phyloP scores from a whole-genome alignment of 768 basidiomycete genomes.

The Glaciozyma antarctica region DNA sequence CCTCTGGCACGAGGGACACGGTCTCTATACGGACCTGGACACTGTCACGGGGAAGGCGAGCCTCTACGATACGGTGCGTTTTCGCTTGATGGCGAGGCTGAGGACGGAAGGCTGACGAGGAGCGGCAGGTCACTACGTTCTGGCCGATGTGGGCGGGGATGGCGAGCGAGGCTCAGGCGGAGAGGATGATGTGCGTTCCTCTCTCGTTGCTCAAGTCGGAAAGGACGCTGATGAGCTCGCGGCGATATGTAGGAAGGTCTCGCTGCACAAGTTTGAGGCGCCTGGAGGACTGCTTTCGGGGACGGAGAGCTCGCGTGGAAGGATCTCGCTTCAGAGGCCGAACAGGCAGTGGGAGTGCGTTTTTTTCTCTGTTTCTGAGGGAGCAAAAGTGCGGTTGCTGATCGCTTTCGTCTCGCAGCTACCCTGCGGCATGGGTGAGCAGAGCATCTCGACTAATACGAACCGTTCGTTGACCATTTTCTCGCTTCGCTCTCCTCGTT shows the following conservation, averaged over 20 bases:
- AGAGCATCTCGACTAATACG: fast-evolving
- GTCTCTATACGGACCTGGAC: conserved; percentile 93
- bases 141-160: conserved; percentile 98
- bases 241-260: conserved; percentile 53
- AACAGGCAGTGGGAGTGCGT: conserved; percentile 90
- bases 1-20: conserved; percentile 93
- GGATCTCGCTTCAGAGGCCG: conserved; percentile 87
- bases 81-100: neutral
- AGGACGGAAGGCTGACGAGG: neutral
- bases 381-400: neutral
- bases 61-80: conserved; percentile 64
- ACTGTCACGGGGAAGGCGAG: conserved; percentile 82
- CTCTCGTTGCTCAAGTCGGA: conserved; percentile 28
- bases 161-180: conserved; percentile 88
- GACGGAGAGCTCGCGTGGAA: conserved; percentile 90
- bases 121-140: conserved; percentile 62
- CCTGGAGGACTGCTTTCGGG: conserved; percentile 91
- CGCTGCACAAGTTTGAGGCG: conserved; percentile 90
- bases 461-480: conserved; percentile 14
- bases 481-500: neutral
- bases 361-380: neutral
- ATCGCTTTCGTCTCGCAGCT: conserved; percentile 38
- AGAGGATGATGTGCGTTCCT: conserved; percentile 73
- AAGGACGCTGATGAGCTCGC: conserved; percentile 9
- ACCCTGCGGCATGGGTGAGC: conserved; percentile 55